These are phyloP conservation scores for Waltiozyma sp. DNA, from an alignment of 1,139 yeast genomes.

Conservation along the genomic window DNA sequence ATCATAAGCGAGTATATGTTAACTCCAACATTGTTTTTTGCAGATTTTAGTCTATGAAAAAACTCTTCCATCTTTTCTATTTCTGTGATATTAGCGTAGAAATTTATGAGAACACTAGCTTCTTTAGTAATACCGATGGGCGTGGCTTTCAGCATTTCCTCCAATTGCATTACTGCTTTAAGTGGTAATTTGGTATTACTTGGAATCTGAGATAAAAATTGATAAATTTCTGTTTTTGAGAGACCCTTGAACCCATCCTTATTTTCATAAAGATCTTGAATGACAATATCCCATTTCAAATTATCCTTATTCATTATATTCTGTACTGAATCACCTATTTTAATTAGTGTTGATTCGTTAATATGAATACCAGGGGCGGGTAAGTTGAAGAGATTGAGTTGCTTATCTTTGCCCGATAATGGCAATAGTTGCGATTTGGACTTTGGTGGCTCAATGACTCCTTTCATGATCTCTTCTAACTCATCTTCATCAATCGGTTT, in stretches of 20 bases:
- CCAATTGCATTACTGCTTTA: constrained; percentile 27
- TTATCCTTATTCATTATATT: constrained; percentile 32
- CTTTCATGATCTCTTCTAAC: constrained; percentile 19
- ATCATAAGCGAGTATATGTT: constrained; percentile 20
- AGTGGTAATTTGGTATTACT: constrained; percentile 22
- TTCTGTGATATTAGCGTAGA: constrained; percentile 21
- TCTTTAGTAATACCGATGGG: constrained; percentile 17
- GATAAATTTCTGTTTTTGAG: constrained; percentile 26
- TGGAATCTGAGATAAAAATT: constrained; percentile 37
- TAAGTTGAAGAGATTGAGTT: constrained; percentile 9
- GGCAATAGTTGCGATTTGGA: constrained; percentile 20
- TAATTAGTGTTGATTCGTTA: constrained; percentile 32
- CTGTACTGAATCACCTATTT: constrained; percentile 38
- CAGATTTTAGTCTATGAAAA: constrained; percentile 18
- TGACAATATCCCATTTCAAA: constrained; percentile 47
- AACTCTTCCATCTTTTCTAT: constrained; percentile 21
- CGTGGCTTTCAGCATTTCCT: constrained; percentile 27
- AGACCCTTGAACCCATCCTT: constrained; percentile 33
- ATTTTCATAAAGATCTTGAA: constrained; percentile 31
- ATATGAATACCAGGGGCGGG: constrained; percentile 22
- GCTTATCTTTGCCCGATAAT: constrained; percentile 3
- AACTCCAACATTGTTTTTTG: constrained; percentile 24
- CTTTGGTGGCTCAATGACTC: background rate
- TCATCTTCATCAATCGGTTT: constrained; percentile 13
- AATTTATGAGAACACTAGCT: constrained; percentile 34